A percentile compares a stretch with the other conserved stretches of the same genome.
Conservation (phyloP, 2,329 filamentous ascomycete species). For the Gnomoniopsis smithogilvyi region DNA sequence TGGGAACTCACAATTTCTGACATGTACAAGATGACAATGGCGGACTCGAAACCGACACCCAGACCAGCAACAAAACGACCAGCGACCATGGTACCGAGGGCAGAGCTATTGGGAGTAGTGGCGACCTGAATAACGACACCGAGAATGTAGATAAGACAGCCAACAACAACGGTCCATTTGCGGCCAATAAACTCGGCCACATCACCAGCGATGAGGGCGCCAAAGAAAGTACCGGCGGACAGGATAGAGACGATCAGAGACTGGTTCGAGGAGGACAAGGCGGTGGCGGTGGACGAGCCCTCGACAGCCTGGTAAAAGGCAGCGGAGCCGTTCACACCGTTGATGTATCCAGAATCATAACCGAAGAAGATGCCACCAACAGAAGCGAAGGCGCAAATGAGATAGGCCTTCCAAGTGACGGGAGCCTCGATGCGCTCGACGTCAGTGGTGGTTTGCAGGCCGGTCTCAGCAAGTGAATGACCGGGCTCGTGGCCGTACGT, state of each 20-base stretch:
- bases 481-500: neutral
- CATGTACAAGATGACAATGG: constrained; percentile 84
- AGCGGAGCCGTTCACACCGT: constrained; percentile 54
- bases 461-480: constrained; percentile 16
- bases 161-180: constrained; percentile 67
- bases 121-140: constrained; percentile 67
- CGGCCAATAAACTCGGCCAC: constrained; percentile 73
- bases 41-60: constrained; percentile 77
- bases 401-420: constrained; percentile 65
- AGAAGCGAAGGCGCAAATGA: constrained; percentile 67
- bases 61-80: constrained; percentile 74
- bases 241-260: constrained; percentile 72
- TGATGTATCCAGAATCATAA: constrained; percentile 76
- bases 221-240: constrained; percentile 75
- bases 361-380: constrained; percentile 76
- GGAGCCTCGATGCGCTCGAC: constrained; percentile 63
- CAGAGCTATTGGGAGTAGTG: constrained; percentile 41
- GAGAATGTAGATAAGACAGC: constrained; percentile 67
- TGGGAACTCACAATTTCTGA: constrained; percentile 62
- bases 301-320: constrained; percentile 53
- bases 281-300: constrained; percentile 30
- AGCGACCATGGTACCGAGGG: constrained; percentile 62
- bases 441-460: constrained; percentile 45
- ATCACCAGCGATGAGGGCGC: constrained; percentile 74
- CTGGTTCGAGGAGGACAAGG: constrained; percentile 39